Evolutionary conservation across 2,329 filamentous ascomycete species (phyloP), one percentile per base, ranked within the genome.

Genomic region (Cercospora berteroae): DNA sequence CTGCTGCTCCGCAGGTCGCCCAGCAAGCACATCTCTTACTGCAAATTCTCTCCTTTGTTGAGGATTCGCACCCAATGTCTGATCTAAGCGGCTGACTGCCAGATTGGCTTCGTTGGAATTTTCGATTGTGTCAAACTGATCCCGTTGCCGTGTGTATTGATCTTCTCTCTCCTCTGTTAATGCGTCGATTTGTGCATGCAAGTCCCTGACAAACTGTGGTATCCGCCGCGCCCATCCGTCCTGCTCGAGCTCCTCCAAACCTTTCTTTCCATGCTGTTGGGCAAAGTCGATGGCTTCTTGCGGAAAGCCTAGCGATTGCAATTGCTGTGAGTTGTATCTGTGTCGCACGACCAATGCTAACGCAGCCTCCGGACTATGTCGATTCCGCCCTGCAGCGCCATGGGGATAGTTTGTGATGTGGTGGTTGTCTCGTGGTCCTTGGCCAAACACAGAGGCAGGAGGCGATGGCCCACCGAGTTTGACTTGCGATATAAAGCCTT

Each of bases 401-500:
- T 73, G 75, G 10, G 70, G 75, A 60, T 71, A 75, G 63, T 67
- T 72, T 18, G 69, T 75, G 64, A 75, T 69, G 67, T 67, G 68
- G 60, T 69, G 74, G 64, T 74, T 73, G 60, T 78, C 75, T 55
- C 72, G 70, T 29, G 72, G 68, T 50, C 72, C 72, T 39, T 73
- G 67, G 42, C 74, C 75, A 56, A 78, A 77, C 60, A 72, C 73
- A 31, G 75, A 74, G 20, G 74, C 74, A 27, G 86, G 86, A 29
- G 88, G 88, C 60, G 81, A 81, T 5, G 86, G 83, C 0, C 91
- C 91, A 72, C 84, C 89, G 70, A 93, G 90, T 71, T 91, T 90
- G 67, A 97, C 90, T 73, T 89, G 88, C 63, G 90, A 90, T 74
- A 97, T 82, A 82, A 94, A 93, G 73, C 94, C 94, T 67, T 90